These are phyloP conservation scores for Aureobasidium namibiae DNA, from an alignment of 2,329 filamentous ascomycete species.

Conservation along the genomic window DNA sequence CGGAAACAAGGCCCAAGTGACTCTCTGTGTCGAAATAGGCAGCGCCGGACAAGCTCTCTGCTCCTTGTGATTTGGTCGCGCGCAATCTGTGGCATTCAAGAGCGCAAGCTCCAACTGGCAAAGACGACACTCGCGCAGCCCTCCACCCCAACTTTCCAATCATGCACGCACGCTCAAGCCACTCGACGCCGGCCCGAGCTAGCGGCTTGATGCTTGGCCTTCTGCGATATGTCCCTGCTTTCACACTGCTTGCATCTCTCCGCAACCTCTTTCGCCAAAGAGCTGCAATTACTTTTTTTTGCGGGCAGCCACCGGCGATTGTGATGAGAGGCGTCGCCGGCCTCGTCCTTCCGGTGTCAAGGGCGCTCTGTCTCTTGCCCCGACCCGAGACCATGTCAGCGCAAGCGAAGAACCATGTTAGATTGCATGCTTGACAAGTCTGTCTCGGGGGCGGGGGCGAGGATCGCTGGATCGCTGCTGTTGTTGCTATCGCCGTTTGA, in stretches of 20 bases:
- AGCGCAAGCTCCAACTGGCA: neutral
- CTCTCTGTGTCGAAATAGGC: slow-evolving; percentile 11
- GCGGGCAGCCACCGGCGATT: neutral
- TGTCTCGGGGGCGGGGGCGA: slow-evolving; percentile 6
- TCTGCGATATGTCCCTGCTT: neutral
- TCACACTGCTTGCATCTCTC: neutral
- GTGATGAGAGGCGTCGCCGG: slow-evolving; percentile 7
- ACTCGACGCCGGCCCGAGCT: slow-evolving; percentile 8
- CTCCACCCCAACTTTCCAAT: neutral
- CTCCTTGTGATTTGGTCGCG: slow-evolving; percentile 12
- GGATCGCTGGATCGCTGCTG: slow-evolving; percentile 7
- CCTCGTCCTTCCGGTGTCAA: slow-evolving; percentile 11
- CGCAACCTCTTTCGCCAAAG: neutral
- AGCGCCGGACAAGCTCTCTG: slow-evolving; percentile 4
- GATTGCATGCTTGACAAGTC: neutral
- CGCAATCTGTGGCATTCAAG: slow-evolving; percentile 1
- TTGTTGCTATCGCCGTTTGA: slow-evolving; percentile 9
- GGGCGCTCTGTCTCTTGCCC: neutral
- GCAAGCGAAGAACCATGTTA: neutral
- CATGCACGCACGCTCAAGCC: slow-evolving; percentile 11
- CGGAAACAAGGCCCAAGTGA: slow-evolving; percentile 12
- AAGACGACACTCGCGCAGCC: neutral
- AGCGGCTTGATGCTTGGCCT: neutral
- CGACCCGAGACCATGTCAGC: slow-evolving; percentile 10
- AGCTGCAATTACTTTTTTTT: neutral